Base-by-base conservation (phyloP, 1,284 basidiomycete species). In the Waitea zeae region DNA sequence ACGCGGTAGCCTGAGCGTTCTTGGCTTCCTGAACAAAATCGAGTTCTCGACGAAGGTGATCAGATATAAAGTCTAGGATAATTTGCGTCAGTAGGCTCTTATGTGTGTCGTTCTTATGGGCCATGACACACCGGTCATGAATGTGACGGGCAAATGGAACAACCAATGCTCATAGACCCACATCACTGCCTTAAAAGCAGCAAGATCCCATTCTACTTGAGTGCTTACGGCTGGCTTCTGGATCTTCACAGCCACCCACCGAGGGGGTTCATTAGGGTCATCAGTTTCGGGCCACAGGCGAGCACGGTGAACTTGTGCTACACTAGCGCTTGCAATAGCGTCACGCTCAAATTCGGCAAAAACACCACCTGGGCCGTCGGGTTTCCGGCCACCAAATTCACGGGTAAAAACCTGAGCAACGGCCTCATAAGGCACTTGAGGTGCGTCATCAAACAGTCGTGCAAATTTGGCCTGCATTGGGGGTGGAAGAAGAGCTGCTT, bases 301-400 rank as follows among this genome's bases (percentile, higher is more conserved):
- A n/a, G 88, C 88, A 26, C 67, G 64, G 49, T 92, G 88, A 0
- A 92, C 88, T 49, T 92, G 88, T 0, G 88, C 88, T 33, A 93
- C 78, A 42, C 80, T 87, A 1, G 88, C 88, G 40, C 80, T 84
- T 0, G 88, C 88, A 1, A 83, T 56, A 0, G 87, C 74, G 3
- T 64, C 49, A 41, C 70, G 63, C 31, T 86, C 77, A 41, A 92
- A 90, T 7, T 65, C 53, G 29, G 75, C 74, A 46, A 92, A 93
- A 0, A 87, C 54, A 14, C 81, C 81, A 20, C 66, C 64, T 0
- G 80, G 77, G 0, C 72, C 70, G 28, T 62, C 52, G 1, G 70
- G 74, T 1, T 64, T 63, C 2, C 66, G 58, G 0, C 73, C 71
- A n/a, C n/a, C n/a, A 12, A 90, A 77, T 48, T 92, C 84, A 17